A percentile compares a stretch with the other conserved stretches of the same genome.
Evolutionary conservation across 352 stramenopile species (phyloP).

Genomic region (Thraustotheca clavata): DNA sequence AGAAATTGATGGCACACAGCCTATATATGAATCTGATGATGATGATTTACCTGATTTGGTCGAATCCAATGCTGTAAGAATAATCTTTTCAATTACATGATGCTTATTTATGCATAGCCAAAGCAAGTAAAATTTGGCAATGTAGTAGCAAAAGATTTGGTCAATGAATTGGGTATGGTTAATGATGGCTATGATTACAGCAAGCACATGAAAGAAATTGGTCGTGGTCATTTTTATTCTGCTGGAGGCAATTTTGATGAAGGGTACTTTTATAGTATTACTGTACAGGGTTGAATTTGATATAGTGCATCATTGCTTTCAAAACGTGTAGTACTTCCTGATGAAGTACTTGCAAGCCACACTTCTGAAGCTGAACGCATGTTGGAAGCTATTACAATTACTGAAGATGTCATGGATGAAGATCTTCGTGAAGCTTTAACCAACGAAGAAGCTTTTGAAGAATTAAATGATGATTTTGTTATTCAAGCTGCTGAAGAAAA

Average conservation of each 20-base stretch:
- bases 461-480: constrained; percentile 91
- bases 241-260: constrained; percentile 14
- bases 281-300: background rate
- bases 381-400: constrained; percentile 73
- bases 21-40: constrained; percentile 32
- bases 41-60: constrained; percentile 51
- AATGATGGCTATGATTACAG: constrained; percentile 92
- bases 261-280: background rate
- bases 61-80: constrained; percentile 28
- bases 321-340: constrained; percentile 48
- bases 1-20: constrained; percentile 26
- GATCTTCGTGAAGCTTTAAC: constrained; percentile 79
- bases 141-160: constrained; percentile 55
- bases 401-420: constrained; percentile 79
- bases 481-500: constrained; percentile 55
- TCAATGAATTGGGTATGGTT: constrained; percentile 82
- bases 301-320: constrained; percentile 40
- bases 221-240: constrained; percentile 46
- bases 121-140: constrained; percentile 49
- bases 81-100: constrained; percentile 14
- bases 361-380: constrained; percentile 64
- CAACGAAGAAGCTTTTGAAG: constrained; percentile 76
- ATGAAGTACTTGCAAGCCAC: constrained; percentile 54
- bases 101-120: background rate
- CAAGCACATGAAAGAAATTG: constrained; percentile 89